Evolutionary conservation across 2,329 filamentous ascomycete genomes (phyloP), one percentile per base, ranked within the genome.

Genomic region (Pseudogymnoascus sp.): DNA sequence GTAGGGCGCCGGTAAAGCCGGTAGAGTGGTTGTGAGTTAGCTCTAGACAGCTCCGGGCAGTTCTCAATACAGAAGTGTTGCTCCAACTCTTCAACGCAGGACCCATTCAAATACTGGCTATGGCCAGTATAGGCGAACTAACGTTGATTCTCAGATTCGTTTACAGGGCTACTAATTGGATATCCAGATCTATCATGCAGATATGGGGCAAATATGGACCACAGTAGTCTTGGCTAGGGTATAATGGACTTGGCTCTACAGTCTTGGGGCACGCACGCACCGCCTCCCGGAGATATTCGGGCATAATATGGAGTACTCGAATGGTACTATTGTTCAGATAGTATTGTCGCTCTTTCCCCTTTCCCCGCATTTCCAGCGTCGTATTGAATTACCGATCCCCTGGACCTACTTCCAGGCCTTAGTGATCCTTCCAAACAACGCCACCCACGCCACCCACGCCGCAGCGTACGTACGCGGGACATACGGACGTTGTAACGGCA

Each of bases 291-390:
- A 30, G 23, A 13, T 52, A 12, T 13, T 52, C 45, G 45, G 45
- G n/a, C 23, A 52, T 12, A 52, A 30, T 52, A 52, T 52, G 45
- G 45, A 52, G n/a, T 8, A 4, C 26, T 45, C 8, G 12, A 18
- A 13, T n/a, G 13, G 15, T 23, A 18, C 30, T 52, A 18, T 52
- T 52, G 6, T 30, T 18, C 15, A 3, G 23, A 52, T 15, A 45
- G 21, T 26, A 45, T 45, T 45, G 39, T 45, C 21, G 7, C 26
- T 13, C n/a, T 52, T 52, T 12, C n/a, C 26, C 26, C 45, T 52
- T 52, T 52, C 45, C 45, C 45, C 45, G 45, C 45, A 52, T 52
- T 52, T 30, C n/a, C 5, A 30, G n/a, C 8, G n/a, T 48, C 41
- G 3, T 30, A 9, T 52, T 28, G 23, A 52, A 52, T 7, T 52